Percentiles rank a stretch among this genome's conserved stretches.
phyloP scores from a whole-genome alignment of 768 basidiomycete species.

The Mycena galopus region DNA sequence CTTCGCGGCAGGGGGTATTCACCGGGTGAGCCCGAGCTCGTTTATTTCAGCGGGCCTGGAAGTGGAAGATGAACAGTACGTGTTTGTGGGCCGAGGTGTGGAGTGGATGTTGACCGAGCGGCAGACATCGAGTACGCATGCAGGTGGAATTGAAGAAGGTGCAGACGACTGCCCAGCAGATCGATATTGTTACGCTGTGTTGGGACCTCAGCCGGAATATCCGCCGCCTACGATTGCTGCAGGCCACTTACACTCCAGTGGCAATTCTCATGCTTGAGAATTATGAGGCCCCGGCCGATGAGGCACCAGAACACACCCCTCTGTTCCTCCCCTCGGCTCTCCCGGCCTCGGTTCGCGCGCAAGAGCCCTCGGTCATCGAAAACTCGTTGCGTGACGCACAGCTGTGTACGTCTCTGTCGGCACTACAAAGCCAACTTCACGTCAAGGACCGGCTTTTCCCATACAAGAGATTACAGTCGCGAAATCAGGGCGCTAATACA shows the following conservation, averaged over 20 bases:
- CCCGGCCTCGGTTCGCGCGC: background rate
- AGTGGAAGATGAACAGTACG: constrained; percentile 14
- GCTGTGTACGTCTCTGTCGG: constrained; percentile 34
- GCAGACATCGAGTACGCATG: background rate
- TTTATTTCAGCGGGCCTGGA: background rate
- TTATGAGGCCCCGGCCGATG: background rate
- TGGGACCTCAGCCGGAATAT: background rate
- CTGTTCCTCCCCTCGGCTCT: constrained; percentile 15
- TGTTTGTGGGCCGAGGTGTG: background rate
- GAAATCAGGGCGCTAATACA: constrained; percentile 40
- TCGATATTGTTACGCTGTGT: background rate
- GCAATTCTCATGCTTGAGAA: background rate
- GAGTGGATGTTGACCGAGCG: background rate
- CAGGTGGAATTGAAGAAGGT: constrained; percentile 7
- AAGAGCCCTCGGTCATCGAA: constrained; percentile 28
- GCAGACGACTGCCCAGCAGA: background rate
- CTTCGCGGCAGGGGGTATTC: background rate
- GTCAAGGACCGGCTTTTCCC: constrained; percentile 38
- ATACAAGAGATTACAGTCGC: constrained; percentile 40
- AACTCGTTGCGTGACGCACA: constrained; percentile 36
- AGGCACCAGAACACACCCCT: background rate
- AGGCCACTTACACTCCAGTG: constrained; percentile 19
- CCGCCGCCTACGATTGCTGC: background rate
- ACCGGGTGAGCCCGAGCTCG: constrained; percentile 5
- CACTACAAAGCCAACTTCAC: constrained; percentile 36